Evolutionary conservation across 306 rosid genomes (phyloP).

Genomic region (Vigna angularis): DNA sequence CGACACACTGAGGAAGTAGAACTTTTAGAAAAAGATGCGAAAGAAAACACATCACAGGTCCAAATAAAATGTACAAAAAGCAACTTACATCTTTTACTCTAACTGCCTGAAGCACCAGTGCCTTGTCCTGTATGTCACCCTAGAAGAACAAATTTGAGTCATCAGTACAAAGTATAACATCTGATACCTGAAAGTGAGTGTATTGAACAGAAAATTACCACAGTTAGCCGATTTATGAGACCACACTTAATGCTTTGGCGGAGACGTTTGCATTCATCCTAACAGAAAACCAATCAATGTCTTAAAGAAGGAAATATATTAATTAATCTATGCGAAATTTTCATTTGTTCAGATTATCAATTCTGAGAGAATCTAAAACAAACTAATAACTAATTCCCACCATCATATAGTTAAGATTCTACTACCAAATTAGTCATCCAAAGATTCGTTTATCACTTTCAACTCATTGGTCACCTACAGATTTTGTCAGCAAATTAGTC

Average conservation of each 20-base stretch:
- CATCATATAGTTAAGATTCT: constrained; percentile 33
- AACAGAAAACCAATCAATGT: constrained; percentile 38
- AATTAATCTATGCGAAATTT: constrained; percentile 16
- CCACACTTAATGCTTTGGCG: constrained; percentile 99
- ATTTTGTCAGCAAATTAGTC: constrained; percentile 24
- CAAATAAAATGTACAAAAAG: constrained; percentile 11
- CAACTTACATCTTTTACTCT: constrained; percentile 96
- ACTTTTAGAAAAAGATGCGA: constrained; percentile 22
- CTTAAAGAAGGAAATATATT: constrained; percentile 22
- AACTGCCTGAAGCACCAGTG: constrained; percentile 77
- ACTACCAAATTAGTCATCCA: constrained; percentile 25
- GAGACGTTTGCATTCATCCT: constrained; percentile 99
- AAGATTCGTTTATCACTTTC: neutral
- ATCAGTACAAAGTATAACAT: constrained; percentile 42
- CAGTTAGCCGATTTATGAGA: constrained; percentile 81
- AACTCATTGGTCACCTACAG: constrained; percentile 1
- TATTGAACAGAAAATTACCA: constrained; percentile 64
- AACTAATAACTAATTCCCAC: constrained; percentile 21
- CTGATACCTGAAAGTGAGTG: constrained; percentile 24
- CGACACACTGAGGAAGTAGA: neutral
- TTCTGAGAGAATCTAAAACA: constrained; percentile 21
- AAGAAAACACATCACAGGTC: constrained; percentile 14
- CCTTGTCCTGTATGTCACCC: constrained; percentile 98
- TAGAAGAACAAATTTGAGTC: constrained; percentile 50
- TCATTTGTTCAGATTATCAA: constrained; percentile 10